Conservation (phyloP, 306 rosid species). For the Vicia sativa region DNA sequence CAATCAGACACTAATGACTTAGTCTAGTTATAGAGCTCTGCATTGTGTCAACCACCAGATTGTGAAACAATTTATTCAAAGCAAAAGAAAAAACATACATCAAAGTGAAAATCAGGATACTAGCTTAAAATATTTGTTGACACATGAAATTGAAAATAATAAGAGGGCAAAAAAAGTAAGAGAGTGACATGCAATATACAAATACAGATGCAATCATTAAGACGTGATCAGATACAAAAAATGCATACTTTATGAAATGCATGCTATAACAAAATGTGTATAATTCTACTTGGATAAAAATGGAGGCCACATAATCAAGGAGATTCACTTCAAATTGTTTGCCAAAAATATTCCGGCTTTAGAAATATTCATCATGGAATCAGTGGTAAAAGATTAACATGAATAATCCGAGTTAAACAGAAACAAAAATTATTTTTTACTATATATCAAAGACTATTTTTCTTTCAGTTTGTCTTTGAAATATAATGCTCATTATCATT, state of each 20-base stretch:
- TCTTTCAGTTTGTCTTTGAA: slow-evolving; percentile 12
- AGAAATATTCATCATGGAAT: slow-evolving; percentile 13
- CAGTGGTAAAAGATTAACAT: slow-evolving; percentile 9
- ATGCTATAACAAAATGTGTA: neutral
- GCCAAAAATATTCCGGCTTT: neutral
- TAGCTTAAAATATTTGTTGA: slow-evolving; percentile 11
- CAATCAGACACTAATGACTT: too few species aligned
- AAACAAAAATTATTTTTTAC: slow-evolving; percentile 15
- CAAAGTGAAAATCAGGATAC: slow-evolving; percentile 3
- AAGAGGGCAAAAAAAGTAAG: neutral
- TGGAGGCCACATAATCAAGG: slow-evolving; percentile 13
- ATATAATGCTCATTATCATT: neutral
- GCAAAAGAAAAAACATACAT: slow-evolving; percentile 18
- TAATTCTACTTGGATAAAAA: neutral
- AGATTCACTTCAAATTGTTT: slow-evolving; percentile 7
- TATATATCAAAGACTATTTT: neutral
- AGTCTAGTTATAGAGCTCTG: too few species aligned
- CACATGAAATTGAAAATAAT: slow-evolving; percentile 5
- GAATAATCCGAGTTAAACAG: neutral
- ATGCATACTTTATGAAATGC: neutral
- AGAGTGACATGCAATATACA: neutral
- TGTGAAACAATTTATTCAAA: slow-evolving; percentile 9
- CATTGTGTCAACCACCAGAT: too few species aligned
- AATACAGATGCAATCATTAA: neutral
- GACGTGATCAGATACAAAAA: neutral